phyloP scores from a whole-genome alignment of 306 rosid species.

The Amphicarpaea edgeworthii region DNA sequence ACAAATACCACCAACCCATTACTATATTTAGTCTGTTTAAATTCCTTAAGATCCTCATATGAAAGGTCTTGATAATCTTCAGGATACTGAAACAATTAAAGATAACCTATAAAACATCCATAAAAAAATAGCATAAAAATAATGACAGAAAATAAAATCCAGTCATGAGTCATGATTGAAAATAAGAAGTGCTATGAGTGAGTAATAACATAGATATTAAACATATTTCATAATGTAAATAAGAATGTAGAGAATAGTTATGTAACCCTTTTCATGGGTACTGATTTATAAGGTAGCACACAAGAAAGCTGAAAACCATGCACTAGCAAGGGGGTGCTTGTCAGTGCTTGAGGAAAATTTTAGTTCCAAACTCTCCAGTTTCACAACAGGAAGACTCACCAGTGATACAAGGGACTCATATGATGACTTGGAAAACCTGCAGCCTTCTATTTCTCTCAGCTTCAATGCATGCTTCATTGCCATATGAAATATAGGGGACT shows the following conservation, averaged over 20 bases:
- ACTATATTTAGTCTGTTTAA: conserved; percentile 99
- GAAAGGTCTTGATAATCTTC: conserved; percentile 93
- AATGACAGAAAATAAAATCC: conserved; percentile 1
- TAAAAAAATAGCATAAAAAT: conserved; percentile 37
- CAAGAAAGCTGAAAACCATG: conserved; percentile 11
- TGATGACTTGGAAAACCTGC: conserved; percentile 81
- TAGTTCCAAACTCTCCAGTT: conserved; percentile 18
- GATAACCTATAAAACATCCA: conserved; percentile 76
- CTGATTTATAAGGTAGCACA: conserved; percentile 21
- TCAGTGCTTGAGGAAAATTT: conserved; percentile 16
- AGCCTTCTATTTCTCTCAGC: conserved; percentile 92
- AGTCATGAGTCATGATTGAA: neutral
- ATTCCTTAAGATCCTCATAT: conserved; percentile 92
- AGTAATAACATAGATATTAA: conserved; percentile 23
- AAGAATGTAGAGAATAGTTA: conserved; percentile 28
- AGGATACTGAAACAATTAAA: conserved; percentile 96
- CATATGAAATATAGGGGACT: conserved; percentile 70
- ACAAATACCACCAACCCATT: conserved; percentile 51
- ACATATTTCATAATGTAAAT: conserved; percentile 41
- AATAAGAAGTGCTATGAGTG: neutral
- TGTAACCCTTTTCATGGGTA: conserved; percentile 6
- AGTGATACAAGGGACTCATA: conserved; percentile 95
- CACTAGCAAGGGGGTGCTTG: conserved; percentile 16
- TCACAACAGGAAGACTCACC: conserved; percentile 65
- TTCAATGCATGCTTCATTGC: conserved; percentile 75